Percentiles rank a stretch among this genome's conserved stretches.
phyloP scores from a whole-genome alignment of 306 rosid species.

The Quercus wislizeni region DNA sequence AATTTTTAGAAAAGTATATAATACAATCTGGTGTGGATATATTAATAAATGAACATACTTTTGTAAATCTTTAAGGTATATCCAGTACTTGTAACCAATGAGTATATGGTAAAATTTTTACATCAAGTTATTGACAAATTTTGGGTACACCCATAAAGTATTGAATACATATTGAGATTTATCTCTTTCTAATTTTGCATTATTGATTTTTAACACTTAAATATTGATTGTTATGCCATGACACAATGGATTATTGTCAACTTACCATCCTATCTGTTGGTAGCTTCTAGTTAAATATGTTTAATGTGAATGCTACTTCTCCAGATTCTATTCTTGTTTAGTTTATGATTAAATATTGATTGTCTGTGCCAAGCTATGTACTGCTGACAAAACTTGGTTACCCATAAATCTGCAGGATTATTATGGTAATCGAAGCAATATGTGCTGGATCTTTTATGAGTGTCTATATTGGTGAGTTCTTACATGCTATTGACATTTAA shows the following conservation, averaged over 20 bases:
- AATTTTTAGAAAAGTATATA: neutral
- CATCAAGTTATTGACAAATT: neutral
- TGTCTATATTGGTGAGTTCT: slow-evolving; percentile 68
- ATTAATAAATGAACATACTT: neutral
- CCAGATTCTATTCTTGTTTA: neutral
- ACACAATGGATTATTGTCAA: neutral
- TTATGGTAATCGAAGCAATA: slow-evolving; percentile 84
- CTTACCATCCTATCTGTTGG: slow-evolving; percentile 1
- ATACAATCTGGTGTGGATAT: neutral
- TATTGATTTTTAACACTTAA: neutral
- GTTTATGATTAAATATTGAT: slow-evolving; percentile 7
- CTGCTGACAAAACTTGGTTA: slow-evolving; percentile 13
- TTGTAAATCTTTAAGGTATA: neutral
- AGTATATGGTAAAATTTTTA: too few relatives aligned
- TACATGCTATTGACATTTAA: neutral
- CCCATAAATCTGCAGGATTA: slow-evolving; percentile 64
- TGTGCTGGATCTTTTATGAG: slow-evolving; percentile 86
- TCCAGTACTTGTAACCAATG: too few relatives aligned
- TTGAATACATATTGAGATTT: neutral
- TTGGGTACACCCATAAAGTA: neutral
- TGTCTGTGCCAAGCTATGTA: slow-evolving; percentile 13
- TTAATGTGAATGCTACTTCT: neutral
- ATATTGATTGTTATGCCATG: neutral
- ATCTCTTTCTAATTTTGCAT: neutral
- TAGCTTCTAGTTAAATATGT: neutral